Evolutionary conservation across 345 rosid species (phyloP).

Genomic region (Streptanthus diversifolius): DNA sequence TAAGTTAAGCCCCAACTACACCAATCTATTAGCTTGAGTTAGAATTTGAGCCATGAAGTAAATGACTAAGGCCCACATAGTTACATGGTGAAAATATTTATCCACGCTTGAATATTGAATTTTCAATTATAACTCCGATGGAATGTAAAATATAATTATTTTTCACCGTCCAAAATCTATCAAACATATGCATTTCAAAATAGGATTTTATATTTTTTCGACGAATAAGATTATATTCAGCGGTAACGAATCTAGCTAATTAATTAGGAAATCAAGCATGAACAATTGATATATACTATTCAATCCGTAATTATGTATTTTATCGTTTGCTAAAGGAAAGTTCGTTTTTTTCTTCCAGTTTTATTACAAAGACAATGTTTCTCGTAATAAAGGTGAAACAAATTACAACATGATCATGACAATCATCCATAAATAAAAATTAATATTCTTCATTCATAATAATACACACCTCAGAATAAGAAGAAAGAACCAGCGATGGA

Average conservation of each 20-base stretch:
- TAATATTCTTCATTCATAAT: background rate
- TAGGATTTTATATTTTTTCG: background rate
- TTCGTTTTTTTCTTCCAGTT: background rate
- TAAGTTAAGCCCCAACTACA: no score
- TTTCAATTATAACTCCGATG: background rate
- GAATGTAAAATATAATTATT: background rate
- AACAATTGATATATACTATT: background rate
- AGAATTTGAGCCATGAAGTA: no score
- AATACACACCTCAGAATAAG: slow-evolving; percentile 20
- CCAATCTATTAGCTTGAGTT: no score
- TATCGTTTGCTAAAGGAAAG: background rate
- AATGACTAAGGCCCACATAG: no score
- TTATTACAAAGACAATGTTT: slow-evolving; percentile 11
- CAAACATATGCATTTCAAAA: background rate
- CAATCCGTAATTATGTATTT: background rate
- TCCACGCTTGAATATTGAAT: background rate
- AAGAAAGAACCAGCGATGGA: slow-evolving; percentile 43
- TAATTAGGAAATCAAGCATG: background rate
- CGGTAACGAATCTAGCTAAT: background rate
- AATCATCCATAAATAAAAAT: slow-evolving; percentile 15
- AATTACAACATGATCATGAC: slow-evolving; percentile 23
- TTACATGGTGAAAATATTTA: no score
- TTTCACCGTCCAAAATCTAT: background rate
- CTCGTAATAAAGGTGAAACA: slow-evolving; percentile 1
- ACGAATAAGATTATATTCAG: background rate